A percentile compares a stretch with the other conserved stretches of the same genome.
Evolutionary conservation across 257 asterid genomes (phyloP).

Genomic region (Echites panduratus): DNA sequence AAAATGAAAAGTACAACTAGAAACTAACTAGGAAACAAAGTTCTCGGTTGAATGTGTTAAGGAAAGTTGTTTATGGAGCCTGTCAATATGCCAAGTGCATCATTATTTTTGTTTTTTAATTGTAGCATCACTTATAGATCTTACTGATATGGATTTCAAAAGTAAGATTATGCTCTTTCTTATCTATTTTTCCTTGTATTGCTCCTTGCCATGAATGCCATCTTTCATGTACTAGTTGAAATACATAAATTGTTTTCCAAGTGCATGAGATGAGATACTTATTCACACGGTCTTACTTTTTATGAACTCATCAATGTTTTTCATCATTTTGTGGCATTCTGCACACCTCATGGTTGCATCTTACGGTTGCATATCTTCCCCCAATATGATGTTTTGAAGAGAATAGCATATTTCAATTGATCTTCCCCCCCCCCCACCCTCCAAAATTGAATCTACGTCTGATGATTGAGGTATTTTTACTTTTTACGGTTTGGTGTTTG

Average conservation of each 20-base stretch:
- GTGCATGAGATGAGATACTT: not conserved
- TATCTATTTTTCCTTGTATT: not conserved
- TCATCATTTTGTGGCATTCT: not conserved
- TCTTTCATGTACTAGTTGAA: not conserved
- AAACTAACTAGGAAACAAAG: not conserved
- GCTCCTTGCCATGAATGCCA: not conserved
- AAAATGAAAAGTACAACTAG: not conserved
- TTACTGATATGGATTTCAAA: not conserved
- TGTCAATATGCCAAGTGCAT: not conserved
- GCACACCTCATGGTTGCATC: not conserved
- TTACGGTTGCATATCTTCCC: not conserved
- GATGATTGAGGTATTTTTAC: not conserved
- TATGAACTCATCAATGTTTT: not conserved
- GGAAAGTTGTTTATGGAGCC: not conserved
- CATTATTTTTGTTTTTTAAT: not conserved
- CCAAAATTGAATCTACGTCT: not conserved
- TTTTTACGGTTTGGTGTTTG: conserved; percentile 11
- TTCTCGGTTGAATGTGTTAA: not conserved
- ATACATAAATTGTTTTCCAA: not conserved
- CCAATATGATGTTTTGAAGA: not conserved
- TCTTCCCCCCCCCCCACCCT: not conserved
- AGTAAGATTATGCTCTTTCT: not conserved
- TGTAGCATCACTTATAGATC: not conserved
- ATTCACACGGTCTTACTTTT: not conserved
- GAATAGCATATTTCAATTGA: not conserved